A percentile compares a stretch with the other conserved stretches of the same genome.
Evolutionary conservation across 345 rosid genomes (phyloP).

Genomic region (Viola odorata): DNA sequence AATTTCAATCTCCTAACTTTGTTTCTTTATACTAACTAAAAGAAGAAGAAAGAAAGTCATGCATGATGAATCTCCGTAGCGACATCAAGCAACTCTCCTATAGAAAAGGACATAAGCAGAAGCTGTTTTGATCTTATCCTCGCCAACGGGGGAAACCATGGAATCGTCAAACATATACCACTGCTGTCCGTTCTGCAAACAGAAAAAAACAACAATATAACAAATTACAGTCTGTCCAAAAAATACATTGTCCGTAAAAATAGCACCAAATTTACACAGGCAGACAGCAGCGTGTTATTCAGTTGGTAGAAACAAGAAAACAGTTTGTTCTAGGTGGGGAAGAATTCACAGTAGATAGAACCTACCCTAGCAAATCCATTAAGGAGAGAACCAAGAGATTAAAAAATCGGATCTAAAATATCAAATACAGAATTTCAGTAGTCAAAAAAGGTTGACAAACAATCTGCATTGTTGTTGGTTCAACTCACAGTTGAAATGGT

Average conservation of each 20-base stretch:
- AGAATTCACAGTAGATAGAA: no score
- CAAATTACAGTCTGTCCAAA: neutral
- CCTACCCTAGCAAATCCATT: no score
- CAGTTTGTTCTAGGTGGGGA: no score
- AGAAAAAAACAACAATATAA: neutral
- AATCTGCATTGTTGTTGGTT: constrained; percentile 1
- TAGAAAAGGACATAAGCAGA: constrained; percentile 27
- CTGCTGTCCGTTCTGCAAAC: constrained; percentile 18
- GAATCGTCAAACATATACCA: constrained; percentile 20
- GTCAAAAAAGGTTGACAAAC: neutral
- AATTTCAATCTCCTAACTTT: no score
- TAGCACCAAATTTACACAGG: no score
- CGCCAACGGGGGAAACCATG: constrained; percentile 2
- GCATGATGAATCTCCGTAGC: no score
- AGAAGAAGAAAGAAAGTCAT: no score
- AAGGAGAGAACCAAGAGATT: neutral
- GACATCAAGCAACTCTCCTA: constrained; percentile 11
- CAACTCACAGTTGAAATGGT: neutral
- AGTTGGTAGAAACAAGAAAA: no score
- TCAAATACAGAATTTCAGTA: neutral
- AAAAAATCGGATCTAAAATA: neutral
- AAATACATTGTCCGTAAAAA: neutral
- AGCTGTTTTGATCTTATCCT: constrained; percentile 14
- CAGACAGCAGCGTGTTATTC: no score
- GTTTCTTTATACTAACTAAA: no score